Evolutionary conservation across 768 basidiomycete genomes (phyloP).

Genomic region (Vararia minispora): DNA sequence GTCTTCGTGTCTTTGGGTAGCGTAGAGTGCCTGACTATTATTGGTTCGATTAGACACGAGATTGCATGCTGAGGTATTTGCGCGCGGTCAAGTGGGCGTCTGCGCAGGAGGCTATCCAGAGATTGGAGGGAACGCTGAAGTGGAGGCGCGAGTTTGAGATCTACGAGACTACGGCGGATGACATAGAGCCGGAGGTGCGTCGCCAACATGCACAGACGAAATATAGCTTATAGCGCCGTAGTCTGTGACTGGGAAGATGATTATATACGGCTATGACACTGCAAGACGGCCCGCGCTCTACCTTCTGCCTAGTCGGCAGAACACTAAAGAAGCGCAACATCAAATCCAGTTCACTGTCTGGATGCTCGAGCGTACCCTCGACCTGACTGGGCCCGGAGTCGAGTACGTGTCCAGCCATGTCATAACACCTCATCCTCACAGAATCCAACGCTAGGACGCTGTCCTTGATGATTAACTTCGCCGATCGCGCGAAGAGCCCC

Average conservation of each 20-base stretch:
- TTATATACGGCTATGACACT: constrained; percentile 67
- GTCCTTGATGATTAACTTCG: constrained; percentile 67
- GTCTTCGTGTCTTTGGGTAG: constrained; percentile 15
- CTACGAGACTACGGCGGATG: constrained; percentile 49
- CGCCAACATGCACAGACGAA: neutral
- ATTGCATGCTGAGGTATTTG: constrained; percentile 67
- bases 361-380: constrained; percentile 65
- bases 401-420: constrained; percentile 39
- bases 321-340: constrained; percentile 54
- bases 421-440: neutral
- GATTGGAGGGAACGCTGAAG: constrained; percentile 60
- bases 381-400: constrained; percentile 72
- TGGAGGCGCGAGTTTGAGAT: constrained; percentile 79
- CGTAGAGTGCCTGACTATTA: neutral
- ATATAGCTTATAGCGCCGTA: constrained; percentile 17
- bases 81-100: constrained; percentile 70
- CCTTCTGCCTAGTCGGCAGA: constrained; percentile 61
- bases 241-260: constrained; percentile 75
- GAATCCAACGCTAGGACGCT: constrained; percentile 35
- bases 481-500: constrained; percentile 54
- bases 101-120: constrained; percentile 39
- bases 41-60: constrained; percentile 32
- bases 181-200: constrained; percentile 66
- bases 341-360: constrained; percentile 71
- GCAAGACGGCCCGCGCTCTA: constrained; percentile 58